These are phyloP conservation scores for Tetracentron sinense DNA, from an alignment of 164 flowering plant genomes.

Conservation along the genomic window DNA sequence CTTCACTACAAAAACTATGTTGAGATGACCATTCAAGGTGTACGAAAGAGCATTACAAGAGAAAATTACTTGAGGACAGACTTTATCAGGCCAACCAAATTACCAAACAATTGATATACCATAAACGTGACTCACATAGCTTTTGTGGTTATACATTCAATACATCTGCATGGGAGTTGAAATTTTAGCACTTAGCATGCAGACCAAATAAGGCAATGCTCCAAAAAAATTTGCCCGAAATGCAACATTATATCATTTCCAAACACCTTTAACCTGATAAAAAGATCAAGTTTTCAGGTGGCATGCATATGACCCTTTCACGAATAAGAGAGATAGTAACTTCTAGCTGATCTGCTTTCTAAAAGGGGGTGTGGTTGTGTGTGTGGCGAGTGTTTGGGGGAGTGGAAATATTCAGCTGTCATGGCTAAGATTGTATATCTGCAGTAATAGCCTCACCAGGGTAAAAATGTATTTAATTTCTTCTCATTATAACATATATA, in stretches of 20 bases:
- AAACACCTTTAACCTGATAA: not conserved
- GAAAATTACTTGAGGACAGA: not conserved
- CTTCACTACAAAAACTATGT: not conserved
- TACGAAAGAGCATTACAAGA: not conserved
- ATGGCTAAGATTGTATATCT: not conserved
- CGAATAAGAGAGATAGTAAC: too few species aligned
- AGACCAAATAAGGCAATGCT: not conserved
- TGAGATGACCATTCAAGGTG: not conserved
- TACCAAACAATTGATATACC: not conserved
- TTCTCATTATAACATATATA: not conserved
- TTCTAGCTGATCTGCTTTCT: too few species aligned
- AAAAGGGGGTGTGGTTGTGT: not conserved
- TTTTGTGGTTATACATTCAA: not conserved
- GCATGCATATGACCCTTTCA: not conserved
- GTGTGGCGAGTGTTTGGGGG: not conserved
- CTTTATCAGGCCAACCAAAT: not conserved
- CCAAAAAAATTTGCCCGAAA: not conserved
- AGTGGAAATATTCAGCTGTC: not conserved
- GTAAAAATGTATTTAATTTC: not conserved
- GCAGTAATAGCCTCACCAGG: not conserved
- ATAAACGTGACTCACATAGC: not conserved
- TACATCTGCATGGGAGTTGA: not conserved
- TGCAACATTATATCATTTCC: not conserved
- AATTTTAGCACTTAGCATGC: not conserved
- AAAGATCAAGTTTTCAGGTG: not conserved